These are phyloP conservation scores for Taphrina sp. DNA, from an alignment of 1,139 yeast genomes.

Conservation along the genomic window DNA sequence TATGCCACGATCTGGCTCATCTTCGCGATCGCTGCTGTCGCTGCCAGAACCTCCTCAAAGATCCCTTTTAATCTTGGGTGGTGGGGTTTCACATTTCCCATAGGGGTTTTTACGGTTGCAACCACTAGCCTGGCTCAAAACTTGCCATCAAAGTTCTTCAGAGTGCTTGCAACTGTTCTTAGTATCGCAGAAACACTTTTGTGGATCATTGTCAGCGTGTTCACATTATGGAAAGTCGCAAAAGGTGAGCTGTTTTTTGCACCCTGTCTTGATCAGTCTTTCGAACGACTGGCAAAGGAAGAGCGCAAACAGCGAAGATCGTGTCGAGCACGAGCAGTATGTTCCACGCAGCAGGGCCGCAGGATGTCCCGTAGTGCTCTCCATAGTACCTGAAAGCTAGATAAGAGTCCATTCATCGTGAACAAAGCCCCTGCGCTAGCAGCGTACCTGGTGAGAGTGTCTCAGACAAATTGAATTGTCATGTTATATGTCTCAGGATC, in stretches of 20 bases:
- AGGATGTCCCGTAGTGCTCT: too few species aligned
- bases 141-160: not conserved
- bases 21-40: not conserved
- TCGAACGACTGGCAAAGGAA: too few species aligned
- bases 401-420: too few species aligned
- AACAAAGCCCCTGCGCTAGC: too few species aligned
- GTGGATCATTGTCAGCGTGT: not conserved
- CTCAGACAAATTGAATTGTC: too few species aligned
- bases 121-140: not conserved
- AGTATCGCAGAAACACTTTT: not conserved
- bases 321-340: too few species aligned
- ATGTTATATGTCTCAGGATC: too few species aligned
- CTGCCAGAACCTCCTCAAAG: not conserved
- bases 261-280: too few species aligned
- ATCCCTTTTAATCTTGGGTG: not conserved
- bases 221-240: not conserved
- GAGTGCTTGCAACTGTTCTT: not conserved
- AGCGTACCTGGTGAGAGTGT: too few species aligned
- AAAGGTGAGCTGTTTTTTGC: not conserved
- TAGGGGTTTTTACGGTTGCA: not conserved
- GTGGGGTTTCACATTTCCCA: not conserved
- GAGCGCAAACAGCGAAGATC: too few species aligned
- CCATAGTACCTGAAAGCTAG: too few species aligned
- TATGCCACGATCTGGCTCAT: not conserved
- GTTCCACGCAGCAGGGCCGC: too few species aligned